Evolutionary conservation across 176 grass and related monocot genomes (phyloP).

Genomic region (Carex parvula): DNA sequence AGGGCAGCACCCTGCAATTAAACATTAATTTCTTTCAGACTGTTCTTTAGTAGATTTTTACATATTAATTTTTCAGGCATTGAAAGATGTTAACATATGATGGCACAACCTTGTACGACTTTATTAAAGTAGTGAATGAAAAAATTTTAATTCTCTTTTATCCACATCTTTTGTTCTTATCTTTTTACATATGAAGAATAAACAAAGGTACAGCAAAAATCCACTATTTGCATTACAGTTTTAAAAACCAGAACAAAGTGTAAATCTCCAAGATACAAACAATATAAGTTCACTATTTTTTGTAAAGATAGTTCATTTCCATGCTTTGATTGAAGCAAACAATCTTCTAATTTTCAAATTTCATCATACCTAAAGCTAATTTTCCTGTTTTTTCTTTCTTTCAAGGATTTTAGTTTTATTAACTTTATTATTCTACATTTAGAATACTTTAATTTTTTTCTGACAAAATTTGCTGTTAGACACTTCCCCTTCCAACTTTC

Average conservation of each 20-base stretch:
- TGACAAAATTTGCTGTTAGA: background rate
- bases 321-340: background rate
- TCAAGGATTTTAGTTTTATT: background rate
- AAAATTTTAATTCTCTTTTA: background rate
- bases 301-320: background rate
- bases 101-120: background rate
- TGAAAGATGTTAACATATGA: background rate
- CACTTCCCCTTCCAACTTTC: background rate
- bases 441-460: background rate
- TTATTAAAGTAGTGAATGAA: background rate
- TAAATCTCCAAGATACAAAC: background rate
- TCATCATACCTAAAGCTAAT: background rate
- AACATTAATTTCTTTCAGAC: background rate
- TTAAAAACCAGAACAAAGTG: background rate
- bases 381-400: background rate
- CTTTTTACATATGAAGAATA: background rate
- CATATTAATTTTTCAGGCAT: background rate
- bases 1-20: constrained; percentile 81
- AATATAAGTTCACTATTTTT: background rate
- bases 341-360: background rate
- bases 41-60: background rate
- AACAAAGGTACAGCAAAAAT: background rate
- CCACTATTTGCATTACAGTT: background rate
- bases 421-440: background rate
- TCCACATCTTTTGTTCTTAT: background rate